phyloP scores from a whole-genome alignment of 2,329 filamentous ascomycete species.

The Venturia carpophila region DNA sequence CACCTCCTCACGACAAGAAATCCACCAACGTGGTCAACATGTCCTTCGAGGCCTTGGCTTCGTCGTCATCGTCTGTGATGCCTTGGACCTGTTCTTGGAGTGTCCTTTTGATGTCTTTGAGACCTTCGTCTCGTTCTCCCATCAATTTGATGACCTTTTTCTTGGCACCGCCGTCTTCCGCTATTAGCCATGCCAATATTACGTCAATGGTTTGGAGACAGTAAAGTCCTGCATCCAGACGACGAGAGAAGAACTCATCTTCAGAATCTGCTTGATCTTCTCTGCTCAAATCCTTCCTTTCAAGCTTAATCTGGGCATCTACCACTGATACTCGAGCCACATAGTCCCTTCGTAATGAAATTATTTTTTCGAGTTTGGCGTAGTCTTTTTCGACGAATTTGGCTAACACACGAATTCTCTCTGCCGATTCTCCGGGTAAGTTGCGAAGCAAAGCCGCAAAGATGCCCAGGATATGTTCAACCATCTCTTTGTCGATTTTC shows the following conservation, averaged over 20 bases:
- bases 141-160: constrained; percentile 56
- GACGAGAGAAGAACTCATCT: constrained; percentile 63
- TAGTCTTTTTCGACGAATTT: constrained; percentile 97
- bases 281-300: constrained; percentile 47
- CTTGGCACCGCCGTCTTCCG: constrained; percentile 73
- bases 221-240: constrained; percentile 79
- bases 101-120: constrained; percentile 57
- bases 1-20: constrained; percentile 29
- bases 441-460: constrained; percentile 75
- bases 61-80: constrained; percentile 47
- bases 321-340: constrained; percentile 53
- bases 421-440: constrained; percentile 67
- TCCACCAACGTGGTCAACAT: constrained; percentile 57
- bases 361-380: constrained; percentile 68
- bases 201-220: constrained; percentile 76
- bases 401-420: constrained; percentile 74
- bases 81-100: constrained; percentile 61
- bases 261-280: constrained; percentile 56
- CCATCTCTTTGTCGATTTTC: constrained; percentile 57
- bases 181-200: constrained; percentile 80
- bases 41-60: constrained; percentile 45
- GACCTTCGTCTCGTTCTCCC: constrained; percentile 57
- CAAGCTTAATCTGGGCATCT: constrained; percentile 53
- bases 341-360: constrained; percentile 66
- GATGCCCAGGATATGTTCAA: constrained; percentile 76